These are phyloP conservation scores for Curvularia lunata DNA, from an alignment of 2,329 filamentous ascomycete species.

Conservation along the genomic window DNA sequence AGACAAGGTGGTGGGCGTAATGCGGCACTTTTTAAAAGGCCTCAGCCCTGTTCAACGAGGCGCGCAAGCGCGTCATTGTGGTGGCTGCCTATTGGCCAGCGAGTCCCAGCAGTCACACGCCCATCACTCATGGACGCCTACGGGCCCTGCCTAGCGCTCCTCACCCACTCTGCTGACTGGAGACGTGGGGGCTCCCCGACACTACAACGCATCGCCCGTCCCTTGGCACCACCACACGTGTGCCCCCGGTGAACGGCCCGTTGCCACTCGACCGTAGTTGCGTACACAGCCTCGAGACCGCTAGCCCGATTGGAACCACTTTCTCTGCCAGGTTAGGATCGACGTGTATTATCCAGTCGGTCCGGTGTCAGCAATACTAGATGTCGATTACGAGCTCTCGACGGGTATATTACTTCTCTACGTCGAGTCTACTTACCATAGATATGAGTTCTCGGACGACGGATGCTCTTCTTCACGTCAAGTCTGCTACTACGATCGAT, in stretches of 20 bases:
- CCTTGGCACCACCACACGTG: neutral
- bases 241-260: neutral
- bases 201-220: constrained; percentile 2
- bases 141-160: constrained; percentile 17
- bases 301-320: no score
- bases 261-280: neutral
- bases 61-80: constrained; percentile 23
- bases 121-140: constrained; percentile 20
- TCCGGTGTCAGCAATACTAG: no score
- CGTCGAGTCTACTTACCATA: no score
- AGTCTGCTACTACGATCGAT: no score
- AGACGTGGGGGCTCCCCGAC: constrained; percentile 14
- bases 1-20: constrained; percentile 3
- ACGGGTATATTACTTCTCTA: no score
- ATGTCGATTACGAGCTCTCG: no score
- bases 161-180: constrained; percentile 16
- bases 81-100: constrained; percentile 19
- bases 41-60: constrained; percentile 16
- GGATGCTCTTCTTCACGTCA: no score
- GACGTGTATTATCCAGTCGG: no score
- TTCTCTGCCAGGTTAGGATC: no score
- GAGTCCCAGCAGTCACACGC: constrained; percentile 24
- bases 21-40: constrained; percentile 19
- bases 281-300: constrained; percentile 16
- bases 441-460: no score